phyloP scores from a whole-genome alignment of 441 rosid species.

The Cnidoscolus chayamansa region DNA sequence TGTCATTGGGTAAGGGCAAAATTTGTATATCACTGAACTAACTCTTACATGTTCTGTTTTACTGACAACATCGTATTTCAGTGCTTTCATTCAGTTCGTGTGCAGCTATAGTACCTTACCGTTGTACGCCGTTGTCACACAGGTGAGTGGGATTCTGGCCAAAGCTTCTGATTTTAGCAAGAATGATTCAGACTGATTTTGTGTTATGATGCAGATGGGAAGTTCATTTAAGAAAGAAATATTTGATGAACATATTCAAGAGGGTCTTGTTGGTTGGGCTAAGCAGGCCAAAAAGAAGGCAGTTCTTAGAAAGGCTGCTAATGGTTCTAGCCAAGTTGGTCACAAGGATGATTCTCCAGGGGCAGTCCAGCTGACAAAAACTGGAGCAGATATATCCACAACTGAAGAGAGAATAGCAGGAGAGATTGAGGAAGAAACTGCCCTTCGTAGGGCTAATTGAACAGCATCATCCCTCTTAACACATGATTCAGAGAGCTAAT shows the following conservation, averaged over 20 bases:
- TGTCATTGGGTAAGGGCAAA: constrained; percentile 53
- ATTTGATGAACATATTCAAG: constrained; percentile 67
- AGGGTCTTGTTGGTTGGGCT: constrained; percentile 67
- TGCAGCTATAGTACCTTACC: constrained; percentile 88
- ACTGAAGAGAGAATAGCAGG: constrained; percentile 10
- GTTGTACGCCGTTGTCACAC: constrained; percentile 75
- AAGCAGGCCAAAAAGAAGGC: constrained; percentile 44
- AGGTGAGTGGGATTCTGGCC: constrained; percentile 36
- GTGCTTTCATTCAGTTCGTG: constrained; percentile 70
- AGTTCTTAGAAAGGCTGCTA: constrained; percentile 37
- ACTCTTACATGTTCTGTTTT: not conserved
- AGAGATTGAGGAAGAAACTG: constrained; percentile 1
- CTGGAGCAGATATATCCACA: constrained; percentile 2
- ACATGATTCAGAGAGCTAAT: not conserved
- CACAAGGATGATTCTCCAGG: constrained; percentile 19
- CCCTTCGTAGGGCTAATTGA: not conserved
- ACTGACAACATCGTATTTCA: constrained; percentile 17
- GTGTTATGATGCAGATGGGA: constrained; percentile 58
- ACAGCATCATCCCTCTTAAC: not conserved
- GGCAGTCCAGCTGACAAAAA: constrained; percentile 20
- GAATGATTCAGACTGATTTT: not conserved
- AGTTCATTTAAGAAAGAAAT: constrained; percentile 63
- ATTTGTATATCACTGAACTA: not conserved
- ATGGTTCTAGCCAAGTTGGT: constrained; percentile 28
- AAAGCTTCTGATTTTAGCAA: not conserved